phyloP scores from a whole-genome alignment of 2,329 filamentous ascomycete species.

The Phoma sp. region DNA sequence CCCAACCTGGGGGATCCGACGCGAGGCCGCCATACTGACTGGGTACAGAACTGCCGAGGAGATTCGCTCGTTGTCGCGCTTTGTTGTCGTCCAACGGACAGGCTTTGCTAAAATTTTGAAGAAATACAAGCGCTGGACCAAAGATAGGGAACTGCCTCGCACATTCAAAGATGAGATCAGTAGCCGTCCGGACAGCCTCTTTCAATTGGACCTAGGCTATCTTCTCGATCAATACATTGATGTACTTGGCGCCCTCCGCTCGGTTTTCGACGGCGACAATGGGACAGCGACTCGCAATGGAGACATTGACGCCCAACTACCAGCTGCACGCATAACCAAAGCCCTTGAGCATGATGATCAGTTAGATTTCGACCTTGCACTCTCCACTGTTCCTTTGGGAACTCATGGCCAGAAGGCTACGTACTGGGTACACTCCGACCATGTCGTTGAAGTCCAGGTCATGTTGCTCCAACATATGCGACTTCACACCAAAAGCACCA shows the following conservation, averaged over 20 bases:
- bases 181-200: slow-evolving; percentile 72
- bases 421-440: slow-evolving; percentile 62
- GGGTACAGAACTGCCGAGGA: slow-evolving; percentile 68
- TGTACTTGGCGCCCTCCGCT: slow-evolving; percentile 53
- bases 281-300: slow-evolving; percentile 17
- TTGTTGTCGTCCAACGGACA: slow-evolving; percentile 73
- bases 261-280: slow-evolving; percentile 49
- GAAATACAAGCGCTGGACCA: slow-evolving; percentile 89
- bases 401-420: slow-evolving; percentile 53
- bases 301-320: slow-evolving; percentile 24
- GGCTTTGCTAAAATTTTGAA: slow-evolving; percentile 85
- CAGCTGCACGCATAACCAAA: slow-evolving; percentile 47
- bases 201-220: slow-evolving; percentile 66
- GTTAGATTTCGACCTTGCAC: slow-evolving; percentile 57
- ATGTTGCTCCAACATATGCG: slow-evolving; percentile 58
- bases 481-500: slow-evolving; percentile 41
- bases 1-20: background rate
- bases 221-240: slow-evolving; percentile 57
- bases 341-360: slow-evolving; percentile 49
- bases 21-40: slow-evolving; percentile 15
- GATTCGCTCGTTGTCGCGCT: slow-evolving; percentile 71
- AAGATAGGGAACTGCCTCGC: slow-evolving; percentile 67
- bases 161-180: slow-evolving; percentile 73
- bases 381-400: slow-evolving; percentile 56
- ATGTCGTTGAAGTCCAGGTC: slow-evolving; percentile 60